Evolutionary conservation across 768 basidiomycete species (phyloP), one percentile per base, ranked within the genome.

Genomic region (Boletus insuetus): DNA sequence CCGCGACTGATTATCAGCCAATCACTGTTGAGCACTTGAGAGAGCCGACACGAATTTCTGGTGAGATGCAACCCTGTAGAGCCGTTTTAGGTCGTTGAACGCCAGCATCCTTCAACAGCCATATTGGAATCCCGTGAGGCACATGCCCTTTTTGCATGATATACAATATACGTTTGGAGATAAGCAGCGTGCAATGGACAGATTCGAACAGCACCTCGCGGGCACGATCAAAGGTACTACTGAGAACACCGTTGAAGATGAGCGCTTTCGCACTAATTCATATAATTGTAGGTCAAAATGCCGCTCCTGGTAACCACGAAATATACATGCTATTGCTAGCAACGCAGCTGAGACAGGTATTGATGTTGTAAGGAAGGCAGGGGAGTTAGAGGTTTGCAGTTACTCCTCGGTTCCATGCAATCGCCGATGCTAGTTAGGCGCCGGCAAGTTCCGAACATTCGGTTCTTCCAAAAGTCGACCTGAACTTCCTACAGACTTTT

Each of bases 401-500:
- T 45, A 41, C 44, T 64, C 64, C 64, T 60, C 50, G 56, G 54
- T 60, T 55, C 51, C 20, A 61, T 53, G 62, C 45, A 37, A 54
- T 49, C 43, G 16, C 56, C 48, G 49, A 46, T 60, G 37, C 42
- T 17, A 29, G 47, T 29, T 49, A 51, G 47, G 42, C 54, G 50
- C 48, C 64, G 66, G 66, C 58, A 64, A 64, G 59, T 54, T 59
- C 67, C 66, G 66, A 62, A 20, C 26, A 45, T 51, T 50, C 54
- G 45, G 48, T 41, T 51, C 43, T 54, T 59, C 54, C 49, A 43
- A 53, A 55, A 53, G 51, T 42, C 48, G 55, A 51, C 60, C 32
- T 49, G 43, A 37, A 32, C 67, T 67, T 67, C 66, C 50, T 55
- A 46, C 22, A 64, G 62, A 50, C 58, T 62, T 67, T 64, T 66